Base-by-base conservation (phyloP, 2,329 filamentous ascomycete genomes). In the Calonectria multiphialidica region DNA sequence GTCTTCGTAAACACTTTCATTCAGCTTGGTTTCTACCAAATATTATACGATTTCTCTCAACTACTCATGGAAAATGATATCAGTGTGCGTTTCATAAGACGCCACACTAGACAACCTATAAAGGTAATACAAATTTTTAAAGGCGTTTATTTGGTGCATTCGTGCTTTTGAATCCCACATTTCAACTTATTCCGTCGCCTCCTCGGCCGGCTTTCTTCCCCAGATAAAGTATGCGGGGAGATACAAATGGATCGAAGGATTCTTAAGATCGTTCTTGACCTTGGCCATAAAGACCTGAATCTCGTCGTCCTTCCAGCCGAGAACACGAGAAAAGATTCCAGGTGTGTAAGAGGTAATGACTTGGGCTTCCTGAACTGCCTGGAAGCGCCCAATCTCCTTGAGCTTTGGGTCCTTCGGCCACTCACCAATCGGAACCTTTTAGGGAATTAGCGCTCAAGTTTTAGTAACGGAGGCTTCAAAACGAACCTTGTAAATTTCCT, bases 241-340 rank as follows among this genome's bases (percentile, higher is more conserved):
- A 57, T 78, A 78, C 0, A 78, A 66, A 8, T 78, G 76, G 8
- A 73, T 66, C 9, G 49, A n/a, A 3, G 75, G 71, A 6, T 75
- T 62, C 9, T 70, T 59, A 9, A 78, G 53, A 12, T 78, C 76
- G 8, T 57, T 74, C 44, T 76, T 75, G 4, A 76, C 73, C 61
- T 74, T 75, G 13, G 71, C 75, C 72, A 77, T 73, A 2, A 77
- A 74, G 0, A 74, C 68, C 53, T 73, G 73, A n/a, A 76, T 74
- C 40, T 76, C 75, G 0, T 70, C 55, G 6, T 74, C 70, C 2
- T 67, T 50, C 75, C 75, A 76, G 9, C 75, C 75, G 0, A 77
- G 72, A 16, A 77, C 25, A 8, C 66, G 75, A 0, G 75, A 76
- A 44, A 76, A 77, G 2, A 77, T 66, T 1, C 61, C 74, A 0